These are phyloP conservation scores for Xylaria sp. DNA, from an alignment of 2,329 filamentous ascomycete genomes.

Conservation along the genomic window DNA sequence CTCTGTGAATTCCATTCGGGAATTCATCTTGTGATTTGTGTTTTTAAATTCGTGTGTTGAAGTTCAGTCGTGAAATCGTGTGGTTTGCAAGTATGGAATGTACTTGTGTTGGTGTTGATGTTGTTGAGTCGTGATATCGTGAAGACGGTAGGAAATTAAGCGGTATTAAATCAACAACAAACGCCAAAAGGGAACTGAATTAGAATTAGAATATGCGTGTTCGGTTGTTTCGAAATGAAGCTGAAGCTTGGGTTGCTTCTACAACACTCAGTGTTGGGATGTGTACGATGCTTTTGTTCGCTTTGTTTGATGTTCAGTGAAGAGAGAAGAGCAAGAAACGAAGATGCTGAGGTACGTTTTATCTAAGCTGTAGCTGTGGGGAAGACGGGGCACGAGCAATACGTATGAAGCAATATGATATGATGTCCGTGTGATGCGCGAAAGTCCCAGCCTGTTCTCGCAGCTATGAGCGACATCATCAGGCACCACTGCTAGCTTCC, in stretches of 20 bases:
- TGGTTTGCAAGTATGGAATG: background rate
- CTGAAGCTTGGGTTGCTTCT: conserved; percentile 14
- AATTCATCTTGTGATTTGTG: conserved; percentile 67
- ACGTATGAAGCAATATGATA: conserved; percentile 18
- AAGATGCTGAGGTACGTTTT: conserved; percentile 22
- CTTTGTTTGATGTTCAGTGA: conserved; percentile 7
- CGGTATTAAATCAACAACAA: no score
- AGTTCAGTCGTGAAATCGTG: conserved; percentile 6
- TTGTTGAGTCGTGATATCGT: no score
- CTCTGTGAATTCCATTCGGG: conserved; percentile 92
- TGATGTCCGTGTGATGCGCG: conserved; percentile 36
- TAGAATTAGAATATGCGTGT: conserved; percentile 36
- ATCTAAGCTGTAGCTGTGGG: conserved; percentile 22
- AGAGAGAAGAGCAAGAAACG: background rate
- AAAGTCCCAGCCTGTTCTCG: conserved; percentile 28
- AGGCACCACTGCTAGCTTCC: conserved; percentile 35
- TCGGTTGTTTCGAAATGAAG: conserved; percentile 10
- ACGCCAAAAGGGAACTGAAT: background rate
- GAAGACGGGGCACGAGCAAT: conserved; percentile 15
- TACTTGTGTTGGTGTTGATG: background rate
- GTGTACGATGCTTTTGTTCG: conserved; percentile 4
- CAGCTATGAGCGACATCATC: conserved; percentile 42
- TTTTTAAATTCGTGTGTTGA: conserved; percentile 32
- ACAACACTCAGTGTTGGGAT: background rate
- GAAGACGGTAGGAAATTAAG: no score